phyloP scores from a whole-genome alignment of 345 rosid genomes.

The Microthlaspi erraticum region DNA sequence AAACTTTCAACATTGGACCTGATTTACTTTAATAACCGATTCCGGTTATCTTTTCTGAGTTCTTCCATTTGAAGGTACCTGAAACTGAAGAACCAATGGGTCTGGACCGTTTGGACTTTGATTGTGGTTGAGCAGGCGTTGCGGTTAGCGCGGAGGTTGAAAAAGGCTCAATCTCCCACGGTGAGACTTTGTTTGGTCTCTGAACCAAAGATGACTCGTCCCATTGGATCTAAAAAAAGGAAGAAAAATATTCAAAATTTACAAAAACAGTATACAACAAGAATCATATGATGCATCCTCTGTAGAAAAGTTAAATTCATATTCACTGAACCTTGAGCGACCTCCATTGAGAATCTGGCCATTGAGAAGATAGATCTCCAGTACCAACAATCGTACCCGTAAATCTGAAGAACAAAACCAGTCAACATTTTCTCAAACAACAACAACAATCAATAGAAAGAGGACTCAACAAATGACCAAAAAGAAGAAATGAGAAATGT shows the following conservation, averaged over 20 bases:
- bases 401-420: conserved; percentile 52
- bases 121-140: conserved; percentile 50
- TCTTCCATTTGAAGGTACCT: conserved; percentile 41
- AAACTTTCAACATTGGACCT: neutral
- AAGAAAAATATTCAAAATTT: conserved; percentile 4
- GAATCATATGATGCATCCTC: conserved; percentile 1
- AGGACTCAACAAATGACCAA: neutral
- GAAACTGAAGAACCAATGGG: conserved; percentile 52
- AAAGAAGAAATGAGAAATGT: conserved; percentile 1
- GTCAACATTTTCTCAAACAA: neutral
- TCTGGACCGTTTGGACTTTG: conserved; percentile 67
- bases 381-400: conserved; percentile 71
- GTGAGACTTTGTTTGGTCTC: conserved; percentile 80
- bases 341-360: conserved; percentile 79
- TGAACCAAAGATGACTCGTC: conserved; percentile 72
- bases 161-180: conserved; percentile 83
- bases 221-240: conserved; percentile 65
- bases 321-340: conserved; percentile 64
- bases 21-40: neutral
- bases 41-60: neutral
- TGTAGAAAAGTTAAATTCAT: conserved; percentile 7
- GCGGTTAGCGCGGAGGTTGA: conserved; percentile 45
- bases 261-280: conserved; percentile 7
- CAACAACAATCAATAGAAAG: conserved; percentile 14
- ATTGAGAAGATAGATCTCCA: conserved; percentile 64